These are phyloP conservation scores for Vaccinium darrowii DNA, from an alignment of 148 eudicot genomes.

Conservation along the genomic window DNA sequence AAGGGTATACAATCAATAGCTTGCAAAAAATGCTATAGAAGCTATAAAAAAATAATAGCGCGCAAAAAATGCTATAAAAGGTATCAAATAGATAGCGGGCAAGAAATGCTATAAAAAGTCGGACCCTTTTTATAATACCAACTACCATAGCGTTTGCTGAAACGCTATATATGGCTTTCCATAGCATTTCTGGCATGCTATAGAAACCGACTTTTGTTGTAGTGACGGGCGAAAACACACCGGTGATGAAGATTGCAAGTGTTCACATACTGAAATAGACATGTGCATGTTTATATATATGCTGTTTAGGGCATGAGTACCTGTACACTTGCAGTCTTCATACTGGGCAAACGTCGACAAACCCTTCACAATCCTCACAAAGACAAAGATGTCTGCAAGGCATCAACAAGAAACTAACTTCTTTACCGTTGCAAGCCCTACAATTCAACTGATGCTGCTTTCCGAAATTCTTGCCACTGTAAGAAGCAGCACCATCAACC, in stretches of 20 bases:
- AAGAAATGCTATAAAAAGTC: too few relatives aligned
- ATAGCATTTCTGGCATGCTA: too few relatives aligned
- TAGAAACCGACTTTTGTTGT: too few relatives aligned
- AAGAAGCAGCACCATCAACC: conserved; percentile 38
- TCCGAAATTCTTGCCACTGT: conserved; percentile 15
- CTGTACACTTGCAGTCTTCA: conserved; percentile 38
- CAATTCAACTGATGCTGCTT: conserved; percentile 21
- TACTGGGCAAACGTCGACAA: conserved; percentile 37
- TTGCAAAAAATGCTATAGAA: too few relatives aligned
- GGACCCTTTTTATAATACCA: too few relatives aligned
- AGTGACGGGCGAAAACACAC: not conserved
- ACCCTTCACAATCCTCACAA: conserved; percentile 41
- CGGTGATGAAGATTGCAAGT: conserved; percentile 16
- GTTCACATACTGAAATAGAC: not conserved
- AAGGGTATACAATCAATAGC: too few relatives aligned
- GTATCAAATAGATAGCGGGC: too few relatives aligned
- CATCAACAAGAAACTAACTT: conserved; percentile 34
- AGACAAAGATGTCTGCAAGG: conserved; percentile 55
- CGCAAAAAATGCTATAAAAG: too few relatives aligned
- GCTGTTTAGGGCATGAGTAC: conserved; percentile 33
- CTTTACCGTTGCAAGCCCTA: conserved; percentile 37
- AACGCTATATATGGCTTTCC: too few relatives aligned
- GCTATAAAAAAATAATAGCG: too few relatives aligned
- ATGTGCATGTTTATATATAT: not conserved
- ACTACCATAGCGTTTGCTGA: too few relatives aligned